Conservation (phyloP, 371 early-diverging fungal species). For the Caulochytrium protostelioides region DNA sequence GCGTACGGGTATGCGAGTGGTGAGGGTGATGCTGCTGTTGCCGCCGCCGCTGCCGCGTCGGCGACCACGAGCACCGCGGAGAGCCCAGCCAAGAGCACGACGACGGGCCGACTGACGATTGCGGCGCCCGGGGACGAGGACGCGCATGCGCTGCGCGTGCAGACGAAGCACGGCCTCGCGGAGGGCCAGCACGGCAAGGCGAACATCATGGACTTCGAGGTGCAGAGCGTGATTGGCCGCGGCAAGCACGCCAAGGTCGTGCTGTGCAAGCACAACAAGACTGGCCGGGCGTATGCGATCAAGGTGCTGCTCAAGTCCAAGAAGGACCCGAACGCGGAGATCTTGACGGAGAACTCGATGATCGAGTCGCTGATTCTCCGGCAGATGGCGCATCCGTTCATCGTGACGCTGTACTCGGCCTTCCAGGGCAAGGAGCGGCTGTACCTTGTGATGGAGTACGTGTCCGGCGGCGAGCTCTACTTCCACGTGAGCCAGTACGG, state of each 20-base stretch:
- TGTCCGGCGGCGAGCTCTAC: slow-evolving; percentile 63
- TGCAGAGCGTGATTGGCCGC: slow-evolving; percentile 26
- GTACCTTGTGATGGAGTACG: slow-evolving; percentile 64
- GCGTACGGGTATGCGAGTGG: too few species aligned
- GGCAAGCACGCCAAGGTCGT: slow-evolving; percentile 36
- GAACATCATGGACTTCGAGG: slow-evolving; percentile 23
- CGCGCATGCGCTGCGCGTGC: too few species aligned
- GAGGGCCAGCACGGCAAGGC: too few species aligned
- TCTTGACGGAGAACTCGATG: too few species aligned
- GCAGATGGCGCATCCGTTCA: slow-evolving; percentile 35
- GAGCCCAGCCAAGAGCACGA: too few species aligned
- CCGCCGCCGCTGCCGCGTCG: too few species aligned
- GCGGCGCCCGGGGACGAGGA: too few species aligned
- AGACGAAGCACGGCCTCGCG: too few species aligned
- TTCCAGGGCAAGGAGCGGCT: slow-evolving; percentile 46
- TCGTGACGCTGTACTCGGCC: slow-evolving; percentile 44
- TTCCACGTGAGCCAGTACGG: slow-evolving; percentile 44
- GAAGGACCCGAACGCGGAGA: slow-evolving; percentile 9
- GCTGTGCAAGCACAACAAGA: slow-evolving; percentile 10
- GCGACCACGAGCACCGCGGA: too few species aligned
- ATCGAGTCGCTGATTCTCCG: slow-evolving; percentile 15
- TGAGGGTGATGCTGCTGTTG: too few species aligned
- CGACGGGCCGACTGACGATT: too few species aligned
- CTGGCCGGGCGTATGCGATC: slow-evolving; percentile 21
- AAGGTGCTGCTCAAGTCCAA: slow-evolving; percentile 23